Evolutionary conservation across 2,329 filamentous ascomycete species (phyloP).

Genomic region (Ascochyta viciae-villosae): DNA sequence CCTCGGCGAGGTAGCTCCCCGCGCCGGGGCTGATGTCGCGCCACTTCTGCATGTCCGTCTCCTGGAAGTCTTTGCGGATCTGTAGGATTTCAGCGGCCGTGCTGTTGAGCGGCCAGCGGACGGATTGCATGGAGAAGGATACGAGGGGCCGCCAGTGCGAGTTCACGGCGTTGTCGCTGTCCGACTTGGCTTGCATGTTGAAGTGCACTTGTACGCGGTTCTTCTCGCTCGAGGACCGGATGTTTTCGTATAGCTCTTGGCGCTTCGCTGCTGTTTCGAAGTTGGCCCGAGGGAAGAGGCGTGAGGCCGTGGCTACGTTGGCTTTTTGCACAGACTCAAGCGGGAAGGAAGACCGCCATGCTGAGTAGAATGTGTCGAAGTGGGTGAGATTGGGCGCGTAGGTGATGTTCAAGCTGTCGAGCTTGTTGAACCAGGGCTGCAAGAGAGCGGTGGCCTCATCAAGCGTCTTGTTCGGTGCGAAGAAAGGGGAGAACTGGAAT

Average conservation of each 20-base stretch:
- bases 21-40: conserved; percentile 32
- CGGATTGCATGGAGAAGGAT: conserved; percentile 34
- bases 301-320: conserved; percentile 43
- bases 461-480: conserved; percentile 43
- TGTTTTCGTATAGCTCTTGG: conserved; percentile 37
- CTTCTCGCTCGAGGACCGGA: conserved; percentile 44
- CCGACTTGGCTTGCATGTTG: conserved; percentile 42
- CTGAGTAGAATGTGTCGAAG: conserved; percentile 42
- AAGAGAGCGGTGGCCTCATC: conserved; percentile 39
- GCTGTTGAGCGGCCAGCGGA: conserved; percentile 23
- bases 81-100: conserved; percentile 25
- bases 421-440: conserved; percentile 42
- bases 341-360: conserved; percentile 44
- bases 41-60: conserved; percentile 26
- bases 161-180: conserved; percentile 35
- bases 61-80: conserved; percentile 21
- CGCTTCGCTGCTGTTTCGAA: conserved; percentile 42
- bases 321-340: conserved; percentile 45
- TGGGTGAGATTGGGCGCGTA: conserved; percentile 46
- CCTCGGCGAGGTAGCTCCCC: conserved; percentile 40
- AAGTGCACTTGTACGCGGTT: conserved; percentile 46
- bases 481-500: conserved; percentile 46
- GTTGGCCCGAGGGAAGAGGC: conserved; percentile 44
- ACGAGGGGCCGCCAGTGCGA: conserved; percentile 33
- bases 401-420: conserved; percentile 37